Percentiles rank a stretch among this genome's conserved stretches.
phyloP scores from a whole-genome alignment of 371 early-diverging fungal genomes.

The Mycotypha africana region DNA sequence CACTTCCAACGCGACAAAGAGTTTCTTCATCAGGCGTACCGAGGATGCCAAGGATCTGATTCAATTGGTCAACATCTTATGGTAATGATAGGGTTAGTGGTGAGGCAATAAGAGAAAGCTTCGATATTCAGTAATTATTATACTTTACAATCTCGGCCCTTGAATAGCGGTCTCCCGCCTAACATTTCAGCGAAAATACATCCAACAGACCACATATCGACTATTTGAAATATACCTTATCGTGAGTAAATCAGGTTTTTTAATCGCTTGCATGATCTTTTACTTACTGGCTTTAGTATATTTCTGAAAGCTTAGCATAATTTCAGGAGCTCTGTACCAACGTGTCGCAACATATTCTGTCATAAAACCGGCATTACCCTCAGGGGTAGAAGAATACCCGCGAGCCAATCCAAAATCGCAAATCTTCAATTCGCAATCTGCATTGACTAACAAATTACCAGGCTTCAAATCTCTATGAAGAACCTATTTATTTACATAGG shows the following conservation, averaged over 20 bases:
- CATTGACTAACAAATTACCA: constrained; percentile 93
- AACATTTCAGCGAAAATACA: constrained; percentile 97
- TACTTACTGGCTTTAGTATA: constrained; percentile 94
- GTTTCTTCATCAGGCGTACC: constrained; percentile 98
- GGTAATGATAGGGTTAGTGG: background rate
- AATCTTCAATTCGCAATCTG: constrained; percentile 95
- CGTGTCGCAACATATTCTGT: constrained; percentile 97
- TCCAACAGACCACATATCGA: constrained; percentile 99
- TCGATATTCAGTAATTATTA: background rate
- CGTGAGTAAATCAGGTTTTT: background rate
- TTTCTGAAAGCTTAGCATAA: constrained; percentile 90
- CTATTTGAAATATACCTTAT: constrained; percentile 21
- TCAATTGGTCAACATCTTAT: constrained; percentile 97
- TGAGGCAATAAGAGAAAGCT: no score
- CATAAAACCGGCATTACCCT: constrained; percentile 87
- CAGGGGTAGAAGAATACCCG: constrained; percentile 82
- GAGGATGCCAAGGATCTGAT: constrained; percentile 93
- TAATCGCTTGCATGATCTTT: background rate
- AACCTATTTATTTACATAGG: constrained; percentile 33
- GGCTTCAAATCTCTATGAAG: constrained; percentile 98
- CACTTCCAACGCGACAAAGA: constrained; percentile 77
- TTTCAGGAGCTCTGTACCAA: constrained; percentile 99
- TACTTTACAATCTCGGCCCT: constrained; percentile 80
- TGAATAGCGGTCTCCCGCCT: constrained; percentile 85
- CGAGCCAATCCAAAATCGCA: constrained; percentile 95